Evolutionary conservation across 768 basidiomycete species (phyloP).

Genomic region (Pleurotus djamor): DNA sequence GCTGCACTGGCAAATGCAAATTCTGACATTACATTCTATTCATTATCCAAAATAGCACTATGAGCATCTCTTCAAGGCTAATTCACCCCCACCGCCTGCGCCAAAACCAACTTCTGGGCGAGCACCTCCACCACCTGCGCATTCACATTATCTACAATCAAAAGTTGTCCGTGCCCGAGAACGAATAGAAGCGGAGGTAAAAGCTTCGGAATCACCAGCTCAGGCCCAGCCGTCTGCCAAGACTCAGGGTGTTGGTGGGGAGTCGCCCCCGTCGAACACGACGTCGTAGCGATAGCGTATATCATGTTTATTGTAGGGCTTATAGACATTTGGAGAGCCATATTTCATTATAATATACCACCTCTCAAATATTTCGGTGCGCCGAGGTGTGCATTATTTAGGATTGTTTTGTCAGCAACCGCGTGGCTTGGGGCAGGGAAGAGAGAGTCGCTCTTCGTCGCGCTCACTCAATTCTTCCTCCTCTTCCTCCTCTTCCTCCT

Average conservation of each 20-base stretch:
- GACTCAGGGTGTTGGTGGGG: background rate
- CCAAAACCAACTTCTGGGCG: constrained; percentile 44
- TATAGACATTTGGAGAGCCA: background rate
- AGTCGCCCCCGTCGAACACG: background rate
- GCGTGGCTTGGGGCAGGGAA: constrained; percentile 6
- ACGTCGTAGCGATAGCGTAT: background rate
- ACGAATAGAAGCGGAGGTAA: constrained; percentile 87
- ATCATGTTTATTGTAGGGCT: background rate
- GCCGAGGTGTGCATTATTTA: constrained; percentile 2
- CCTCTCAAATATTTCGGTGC: background rate
- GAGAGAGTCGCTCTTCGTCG: background rate
- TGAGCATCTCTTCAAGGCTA: constrained; percentile 90
- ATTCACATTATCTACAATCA: constrained; percentile 94
- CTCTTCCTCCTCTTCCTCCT: background rate
- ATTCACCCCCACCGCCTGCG: constrained; percentile 61
- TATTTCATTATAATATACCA: background rate
- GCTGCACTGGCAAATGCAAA: too few species aligned
- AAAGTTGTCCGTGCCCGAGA: constrained; percentile 96
- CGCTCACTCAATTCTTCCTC: background rate
- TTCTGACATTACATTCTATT: too few species aligned
- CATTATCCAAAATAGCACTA: constrained; percentile 59
- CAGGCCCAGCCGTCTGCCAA: constrained; percentile 8
- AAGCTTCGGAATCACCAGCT: constrained; percentile 22
- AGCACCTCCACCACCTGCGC: constrained; percentile 36
- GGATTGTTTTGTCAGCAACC: constrained; percentile 6